Base-by-base conservation (phyloP, 768 basidiomycete genomes). In the Pisolithus microcarpus region DNA sequence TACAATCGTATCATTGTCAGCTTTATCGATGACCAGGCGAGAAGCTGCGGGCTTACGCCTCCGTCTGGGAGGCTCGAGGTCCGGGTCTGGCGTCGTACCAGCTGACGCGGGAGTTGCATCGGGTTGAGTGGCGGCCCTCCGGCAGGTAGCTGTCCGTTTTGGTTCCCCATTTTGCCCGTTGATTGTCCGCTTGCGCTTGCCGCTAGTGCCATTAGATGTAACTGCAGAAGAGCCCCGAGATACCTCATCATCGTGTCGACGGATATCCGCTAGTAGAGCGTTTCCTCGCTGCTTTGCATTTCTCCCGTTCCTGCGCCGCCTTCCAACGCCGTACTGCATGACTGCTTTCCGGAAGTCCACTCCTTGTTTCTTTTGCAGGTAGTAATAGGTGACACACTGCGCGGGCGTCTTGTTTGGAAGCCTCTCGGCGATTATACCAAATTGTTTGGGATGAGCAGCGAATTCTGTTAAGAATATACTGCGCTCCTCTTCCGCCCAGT, bases 351-450 rank as follows among this genome's bases (percentile, higher is more conserved):
- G 81, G 69, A 92, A 94, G 68, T 93, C 86, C 61, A 93, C 89
- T 36, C 77, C 68, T 58, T 77, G 78, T 70, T 92, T 91, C 77
- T 97, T 98, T 71, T 93, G 89, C 46, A 95, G 73, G 66, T 98
- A 98, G 69, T 97, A 98, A 69, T 82, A 95, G 45, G 85, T 80
- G 43, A 97, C 88, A 63, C 93, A 96, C 75, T 96, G 88, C 0
- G 84, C 75, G 1, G 89, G 73, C 2, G 89, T 85, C 75, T 96
- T 97, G 74, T 90, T 77, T 5, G 86, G 81, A 11, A 98, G 69
- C 56, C 73, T 79, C 21, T 81, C 77, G 0, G 94, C 84, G 52
- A 98, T 93, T 61, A 85, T 76, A n/a, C 92, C 94, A 60, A 98
- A 98, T 64, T 97, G 94, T 64, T 98, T 98, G 5, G 94, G 93